Conservation (phyloP, 2,329 filamentous ascomycete genomes). For the Colletotrichum tamarilloi region DNA sequence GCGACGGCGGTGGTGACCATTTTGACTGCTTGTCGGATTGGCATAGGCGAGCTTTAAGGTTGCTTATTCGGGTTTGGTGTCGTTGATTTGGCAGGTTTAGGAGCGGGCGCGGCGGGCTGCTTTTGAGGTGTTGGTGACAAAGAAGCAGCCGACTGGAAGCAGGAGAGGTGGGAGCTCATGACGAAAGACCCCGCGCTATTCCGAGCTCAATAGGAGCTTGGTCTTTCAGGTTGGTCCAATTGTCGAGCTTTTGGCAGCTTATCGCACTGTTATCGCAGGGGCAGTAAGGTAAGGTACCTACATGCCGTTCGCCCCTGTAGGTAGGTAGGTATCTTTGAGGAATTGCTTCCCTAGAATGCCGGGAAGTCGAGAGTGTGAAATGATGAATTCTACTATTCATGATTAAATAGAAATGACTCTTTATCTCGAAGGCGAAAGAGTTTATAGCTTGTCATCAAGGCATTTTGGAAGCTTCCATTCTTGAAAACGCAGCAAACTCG, state of each 20-base stretch:
- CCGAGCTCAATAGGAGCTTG: background rate
- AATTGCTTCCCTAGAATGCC: too few relatives aligned
- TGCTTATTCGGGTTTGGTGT: background rate
- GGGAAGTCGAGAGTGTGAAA: too few relatives aligned
- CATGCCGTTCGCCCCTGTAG: too few relatives aligned
- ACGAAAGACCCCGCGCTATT: conserved; percentile 30
- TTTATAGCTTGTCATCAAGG: background rate
- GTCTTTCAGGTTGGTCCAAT: background rate
- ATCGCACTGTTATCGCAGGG: too few relatives aligned
- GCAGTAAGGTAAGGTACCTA: too few relatives aligned
- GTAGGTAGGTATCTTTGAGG: too few relatives aligned
- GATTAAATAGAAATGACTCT: too few relatives aligned
- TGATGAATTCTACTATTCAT: too few relatives aligned
- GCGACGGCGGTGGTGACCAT: conserved; percentile 56
- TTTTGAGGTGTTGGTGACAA: conserved; percentile 4
- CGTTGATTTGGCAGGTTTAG: background rate
- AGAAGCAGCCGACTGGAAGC: background rate
- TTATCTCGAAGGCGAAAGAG: too few relatives aligned
- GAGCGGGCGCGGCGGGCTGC: background rate
- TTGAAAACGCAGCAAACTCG: too few relatives aligned
- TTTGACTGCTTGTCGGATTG: conserved; percentile 36
- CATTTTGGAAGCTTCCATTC: background rate
- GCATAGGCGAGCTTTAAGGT: conserved; percentile 1
- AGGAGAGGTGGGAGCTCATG: conserved; percentile 21
- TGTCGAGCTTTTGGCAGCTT: background rate